Evolutionary conservation across 768 basidiomycete genomes (phyloP).

Genomic region (Pleurotus sapidus): DNA sequence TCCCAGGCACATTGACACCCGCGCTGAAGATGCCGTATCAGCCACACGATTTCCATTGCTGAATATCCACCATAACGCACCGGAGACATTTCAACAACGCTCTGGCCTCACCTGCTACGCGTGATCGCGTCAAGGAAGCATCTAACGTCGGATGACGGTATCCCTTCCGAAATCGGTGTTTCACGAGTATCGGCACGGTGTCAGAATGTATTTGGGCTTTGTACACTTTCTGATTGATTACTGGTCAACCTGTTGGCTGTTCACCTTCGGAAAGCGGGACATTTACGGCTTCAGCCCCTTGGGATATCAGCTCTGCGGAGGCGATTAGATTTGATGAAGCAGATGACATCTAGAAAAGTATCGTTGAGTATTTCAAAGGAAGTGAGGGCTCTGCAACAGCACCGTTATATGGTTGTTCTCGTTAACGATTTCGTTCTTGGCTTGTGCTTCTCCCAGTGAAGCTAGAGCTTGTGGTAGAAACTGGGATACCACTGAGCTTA

Average conservation of each 20-base stretch:
- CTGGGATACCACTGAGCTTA: too few species aligned
- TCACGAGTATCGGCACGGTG: constrained; percentile 56
- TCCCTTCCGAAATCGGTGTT: constrained; percentile 88
- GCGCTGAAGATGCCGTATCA: constrained; percentile 33
- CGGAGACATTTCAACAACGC: constrained; percentile 79
- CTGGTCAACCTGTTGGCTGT: constrained; percentile 21
- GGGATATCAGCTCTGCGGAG: constrained; percentile 53
- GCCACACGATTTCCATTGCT: too few species aligned
- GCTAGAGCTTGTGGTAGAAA: too few species aligned
- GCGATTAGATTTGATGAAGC: constrained; percentile 32
- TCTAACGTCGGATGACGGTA: constrained; percentile 89
- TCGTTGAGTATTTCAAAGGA: too few species aligned
- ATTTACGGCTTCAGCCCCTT: constrained; percentile 89
- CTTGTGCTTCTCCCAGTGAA: too few species aligned
- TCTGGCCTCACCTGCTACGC: constrained; percentile 84
- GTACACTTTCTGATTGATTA: constrained; percentile 64
- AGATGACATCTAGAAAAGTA: not conserved
- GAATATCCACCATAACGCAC: constrained; percentile 30
- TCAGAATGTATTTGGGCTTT: constrained; percentile 41
- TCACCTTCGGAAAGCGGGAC: constrained; percentile 19
- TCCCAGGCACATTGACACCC: constrained; percentile 84
- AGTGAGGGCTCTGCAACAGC: too few species aligned
- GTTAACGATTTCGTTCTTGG: too few species aligned
- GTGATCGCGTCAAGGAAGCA: constrained; percentile 67
- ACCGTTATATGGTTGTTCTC: too few species aligned